These are phyloP conservation scores for Alloteropsis angusta DNA, from an alignment of 202 grass and related monocot genomes.

Conservation along the genomic window DNA sequence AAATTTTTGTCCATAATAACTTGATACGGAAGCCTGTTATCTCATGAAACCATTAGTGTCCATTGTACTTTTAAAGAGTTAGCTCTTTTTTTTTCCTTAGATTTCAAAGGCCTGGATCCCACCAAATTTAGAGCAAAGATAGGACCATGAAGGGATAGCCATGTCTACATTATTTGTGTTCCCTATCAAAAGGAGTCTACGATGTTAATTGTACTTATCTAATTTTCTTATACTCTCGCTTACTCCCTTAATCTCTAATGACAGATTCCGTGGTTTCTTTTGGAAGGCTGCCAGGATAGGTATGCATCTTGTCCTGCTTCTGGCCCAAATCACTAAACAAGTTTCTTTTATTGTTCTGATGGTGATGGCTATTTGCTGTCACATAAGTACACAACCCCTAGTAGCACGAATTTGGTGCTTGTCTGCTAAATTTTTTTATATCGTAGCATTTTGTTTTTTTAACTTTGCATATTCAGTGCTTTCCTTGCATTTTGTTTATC, in stretches of 20 bases:
- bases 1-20: background rate
- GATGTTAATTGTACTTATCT: background rate
- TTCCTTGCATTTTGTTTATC: background rate
- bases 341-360: background rate
- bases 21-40: background rate
- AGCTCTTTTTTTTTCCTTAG: background rate
- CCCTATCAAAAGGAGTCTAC: too few species aligned
- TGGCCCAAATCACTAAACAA: background rate
- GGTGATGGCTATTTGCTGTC: background rate
- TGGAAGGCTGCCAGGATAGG: constrained; percentile 97
- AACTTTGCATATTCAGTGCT: background rate
- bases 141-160: background rate
- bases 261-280: constrained; percentile 80
- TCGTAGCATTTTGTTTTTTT: background rate
- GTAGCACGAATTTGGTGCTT: background rate
- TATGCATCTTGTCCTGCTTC: constrained; percentile 20
- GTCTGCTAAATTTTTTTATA: background rate
- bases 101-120: background rate
- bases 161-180: background rate
- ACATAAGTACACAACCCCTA: background rate
- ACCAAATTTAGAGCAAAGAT: background rate
- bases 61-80: background rate
- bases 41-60: background rate
- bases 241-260: constrained; percentile 4
- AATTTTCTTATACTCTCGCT: background rate